Evolutionary conservation across 345 rosid genomes (phyloP).

Genomic region (Ceriops decandra): DNA sequence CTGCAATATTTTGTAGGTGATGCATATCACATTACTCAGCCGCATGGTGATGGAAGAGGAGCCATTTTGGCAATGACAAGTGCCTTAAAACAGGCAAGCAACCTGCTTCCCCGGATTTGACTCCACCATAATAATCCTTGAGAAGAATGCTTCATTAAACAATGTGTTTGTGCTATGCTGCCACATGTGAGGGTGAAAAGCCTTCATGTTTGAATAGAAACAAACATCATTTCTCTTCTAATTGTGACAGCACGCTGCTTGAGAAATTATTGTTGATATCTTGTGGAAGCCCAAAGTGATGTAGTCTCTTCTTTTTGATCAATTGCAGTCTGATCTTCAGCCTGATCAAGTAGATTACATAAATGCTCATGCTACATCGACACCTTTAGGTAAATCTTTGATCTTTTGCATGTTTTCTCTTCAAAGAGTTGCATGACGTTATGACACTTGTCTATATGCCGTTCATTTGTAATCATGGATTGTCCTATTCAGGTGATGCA

Average conservation of each 20-base stretch:
- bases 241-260: not conserved
- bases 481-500: conserved; percentile 60
- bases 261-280: conserved; percentile 1
- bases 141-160: not conserved
- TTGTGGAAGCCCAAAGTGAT: conserved; percentile 15
- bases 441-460: conserved; percentile 3
- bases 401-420: conserved; percentile 19
- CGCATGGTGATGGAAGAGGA: conserved; percentile 86
- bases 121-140: not conserved
- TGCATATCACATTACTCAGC: conserved; percentile 94
- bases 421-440: no score
- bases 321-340: conserved; percentile 67
- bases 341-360: conserved; percentile 79
- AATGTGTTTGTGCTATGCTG: not conserved
- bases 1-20: conserved; percentile 50
- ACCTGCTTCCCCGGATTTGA: not conserved
- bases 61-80: conserved; percentile 86
- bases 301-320: conserved; percentile 18
- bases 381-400: conserved; percentile 65
- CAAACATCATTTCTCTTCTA: conserved; percentile 1
- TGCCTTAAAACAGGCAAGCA: conserved; percentile 66
- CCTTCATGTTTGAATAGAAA: conserved; percentile 2
- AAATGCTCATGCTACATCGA: conserved; percentile 96
- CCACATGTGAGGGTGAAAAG: not conserved
- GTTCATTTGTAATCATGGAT: conserved; percentile 7